These are phyloP conservation scores for Mrakia gelida DNA, from an alignment of 768 basidiomycete species.

Conservation along the genomic window DNA sequence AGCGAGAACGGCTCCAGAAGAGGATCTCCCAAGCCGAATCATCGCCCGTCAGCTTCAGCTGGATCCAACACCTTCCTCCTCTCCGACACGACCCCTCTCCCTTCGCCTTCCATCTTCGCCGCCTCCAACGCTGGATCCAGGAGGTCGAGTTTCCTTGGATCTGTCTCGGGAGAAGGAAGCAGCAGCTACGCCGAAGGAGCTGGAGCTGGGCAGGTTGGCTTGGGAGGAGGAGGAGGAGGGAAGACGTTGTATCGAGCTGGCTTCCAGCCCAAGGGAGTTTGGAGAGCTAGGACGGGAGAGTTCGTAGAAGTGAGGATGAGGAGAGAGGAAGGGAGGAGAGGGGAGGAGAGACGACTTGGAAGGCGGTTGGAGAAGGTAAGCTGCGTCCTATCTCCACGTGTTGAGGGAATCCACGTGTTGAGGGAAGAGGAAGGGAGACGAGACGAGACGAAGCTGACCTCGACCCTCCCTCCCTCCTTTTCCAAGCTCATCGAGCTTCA, in stretches of 20 bases:
- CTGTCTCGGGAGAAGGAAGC: background rate
- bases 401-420: background rate
- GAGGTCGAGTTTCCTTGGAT: conserved; percentile 4
- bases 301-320: conserved; percentile 53
- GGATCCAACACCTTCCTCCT: conserved; percentile 3
- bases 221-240: background rate
- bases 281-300: conserved; percentile 73
- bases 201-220: background rate
- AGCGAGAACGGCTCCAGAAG: background rate
- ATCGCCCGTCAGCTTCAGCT: background rate
- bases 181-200: background rate
- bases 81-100: background rate
- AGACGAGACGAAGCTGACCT: background rate
- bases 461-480: background rate
- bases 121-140: background rate
- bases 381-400: conserved; percentile 34
- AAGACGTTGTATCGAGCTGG: conserved; percentile 67
- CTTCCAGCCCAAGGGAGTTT: conserved; percentile 88
- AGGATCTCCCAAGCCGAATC: background rate
- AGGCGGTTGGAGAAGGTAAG: conserved; percentile 82
- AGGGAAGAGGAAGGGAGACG: background rate
- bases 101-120: conserved; percentile 15
- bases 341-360: conserved; percentile 79
- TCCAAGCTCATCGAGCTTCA: conserved; percentile 49
- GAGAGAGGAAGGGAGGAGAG: conserved; percentile 52